Base-by-base conservation (phyloP, 2,329 filamentous ascomycete genomes). In the Cercospora sojina region DNA sequence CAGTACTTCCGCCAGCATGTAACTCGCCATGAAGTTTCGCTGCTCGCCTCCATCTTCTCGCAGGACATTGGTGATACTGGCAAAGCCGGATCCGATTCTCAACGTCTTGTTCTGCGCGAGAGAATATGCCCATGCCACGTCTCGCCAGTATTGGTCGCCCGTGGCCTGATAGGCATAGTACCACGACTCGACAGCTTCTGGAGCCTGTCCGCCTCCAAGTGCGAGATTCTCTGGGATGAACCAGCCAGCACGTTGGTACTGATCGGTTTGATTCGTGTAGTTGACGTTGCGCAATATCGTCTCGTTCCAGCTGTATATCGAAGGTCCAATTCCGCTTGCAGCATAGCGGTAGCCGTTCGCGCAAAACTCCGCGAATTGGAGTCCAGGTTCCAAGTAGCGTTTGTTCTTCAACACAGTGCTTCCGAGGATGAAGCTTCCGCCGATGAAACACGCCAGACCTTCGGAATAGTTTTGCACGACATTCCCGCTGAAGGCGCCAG, bases 381-480 rank as follows among this genome's bases (percentile, higher is more conserved):
- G 83, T 12, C 92, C 93, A 70, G 92, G 92, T 57, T 91, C 80
- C 61, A 90, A 83, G 78, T 94, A 93, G 20, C 87, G 84, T 53
- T 87, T 81, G 59, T 86, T 80, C 56, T 84, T 79, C 41, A 96
- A 85, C 0, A 89, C 86, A 25, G 90, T 84, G 3, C 92, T 92
- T 23, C 90, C 92, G 18, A 96, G 86, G 72, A 96, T 88, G 80
- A 96, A 92, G 78, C 90, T 96, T 16, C 93, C 93, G 35, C 91
- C 92, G 64, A 90, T 87, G 75, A 96, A 96, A 78, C 91, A 95
- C 38, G 90, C 90, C 66, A 96, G 77, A 64, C 85, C 82, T 63
- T 83, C 76, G 23, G 77, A 83, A 55, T 72, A 70, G 32, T 81
- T 74, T 20, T 72, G 70, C 1, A 81, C 71, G 0, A 75, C 75